These are phyloP conservation scores for Euphrasia arctica DNA, from an alignment of 305 asterid species.

Conservation along the genomic window DNA sequence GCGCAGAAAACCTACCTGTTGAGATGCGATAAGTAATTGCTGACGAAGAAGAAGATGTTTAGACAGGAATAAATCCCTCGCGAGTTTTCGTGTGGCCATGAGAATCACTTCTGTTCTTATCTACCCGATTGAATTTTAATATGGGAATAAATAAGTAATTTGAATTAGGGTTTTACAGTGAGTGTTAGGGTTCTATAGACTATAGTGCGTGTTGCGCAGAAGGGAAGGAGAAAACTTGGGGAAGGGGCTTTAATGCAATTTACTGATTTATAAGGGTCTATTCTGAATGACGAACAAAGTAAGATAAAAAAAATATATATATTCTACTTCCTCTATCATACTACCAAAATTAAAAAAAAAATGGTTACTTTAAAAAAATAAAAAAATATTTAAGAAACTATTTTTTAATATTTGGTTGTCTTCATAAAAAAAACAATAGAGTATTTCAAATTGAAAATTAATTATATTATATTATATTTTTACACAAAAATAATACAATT, in stretches of 20 bases:
- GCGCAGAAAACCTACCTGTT: slow-evolving; percentile 52
- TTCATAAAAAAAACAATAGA: too few species aligned
- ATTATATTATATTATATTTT: too few species aligned
- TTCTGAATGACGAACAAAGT: not conserved
- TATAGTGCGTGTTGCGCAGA: not conserved
- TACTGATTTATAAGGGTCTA: not conserved
- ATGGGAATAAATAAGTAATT: slow-evolving; percentile 1
- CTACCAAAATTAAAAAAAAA: too few species aligned
- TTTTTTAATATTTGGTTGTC: too few species aligned
- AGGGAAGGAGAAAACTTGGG: slow-evolving; percentile 19
- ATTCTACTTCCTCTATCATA: too few species aligned
- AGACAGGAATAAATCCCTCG: slow-evolving; percentile 58
- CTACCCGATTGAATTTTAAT: slow-evolving; percentile 4
- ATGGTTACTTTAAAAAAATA: too few species aligned
- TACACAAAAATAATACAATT: too few species aligned
- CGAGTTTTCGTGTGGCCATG: slow-evolving; percentile 73
- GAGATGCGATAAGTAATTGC: slow-evolving; percentile 36
- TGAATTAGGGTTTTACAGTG: slow-evolving; percentile 28
- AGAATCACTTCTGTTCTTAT: slow-evolving; percentile 3
- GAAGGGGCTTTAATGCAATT: slow-evolving; percentile 19
- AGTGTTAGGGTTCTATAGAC: not conserved
- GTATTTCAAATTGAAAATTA: too few species aligned
- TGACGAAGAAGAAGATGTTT: slow-evolving; percentile 42
- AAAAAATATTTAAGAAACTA: too few species aligned
- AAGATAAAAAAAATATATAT: not conserved